Percentiles rank a stretch among this genome's conserved stretches.
These are phyloP conservation scores for Zanthoxylum bungeanum DNA, from an alignment of 345 rosid genomes.

Conservation along the genomic window DNA sequence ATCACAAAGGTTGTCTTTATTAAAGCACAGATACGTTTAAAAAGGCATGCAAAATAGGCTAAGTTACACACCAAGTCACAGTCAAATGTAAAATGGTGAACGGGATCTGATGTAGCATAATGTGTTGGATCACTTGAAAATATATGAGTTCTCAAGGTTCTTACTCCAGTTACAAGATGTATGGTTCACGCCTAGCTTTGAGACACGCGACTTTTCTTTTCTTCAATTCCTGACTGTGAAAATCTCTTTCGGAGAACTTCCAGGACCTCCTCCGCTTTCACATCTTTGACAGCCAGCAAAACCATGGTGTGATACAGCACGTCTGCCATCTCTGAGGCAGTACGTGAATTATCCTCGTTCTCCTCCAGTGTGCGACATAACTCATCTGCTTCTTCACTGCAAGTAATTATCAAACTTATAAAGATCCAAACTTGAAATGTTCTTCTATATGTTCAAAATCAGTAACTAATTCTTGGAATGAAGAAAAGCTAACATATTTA, in stretches of 20 bases:
- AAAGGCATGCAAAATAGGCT: neutral
- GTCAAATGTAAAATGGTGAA: neutral
- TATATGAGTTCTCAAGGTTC: neutral
- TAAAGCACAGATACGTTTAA: neutral
- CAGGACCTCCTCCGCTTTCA: constrained; percentile 62
- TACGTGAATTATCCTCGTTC: constrained; percentile 53
- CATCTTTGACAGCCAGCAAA: constrained; percentile 52
- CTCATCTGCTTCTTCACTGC: constrained; percentile 95
- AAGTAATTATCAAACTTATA: neutral
- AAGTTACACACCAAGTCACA: neutral
- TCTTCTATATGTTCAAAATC: neutral
- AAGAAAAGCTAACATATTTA: neutral
- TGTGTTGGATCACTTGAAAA: neutral
- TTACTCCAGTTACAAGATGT: neutral
- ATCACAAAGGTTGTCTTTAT: neutral
- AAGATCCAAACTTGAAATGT: neutral
- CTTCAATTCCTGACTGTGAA: constrained; percentile 79
- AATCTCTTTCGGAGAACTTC: constrained; percentile 69
- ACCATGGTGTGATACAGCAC: constrained; percentile 85
- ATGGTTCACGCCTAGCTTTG: neutral
- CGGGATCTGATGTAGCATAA: neutral
- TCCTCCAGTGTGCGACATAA: constrained; percentile 80
- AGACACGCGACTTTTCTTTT: constrained; percentile 51
- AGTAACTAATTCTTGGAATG: neutral
- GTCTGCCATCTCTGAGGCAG: constrained; percentile 94